Conservation (phyloP, 257 asterid genomes). For the Galeopsis tetrahit region DNA sequence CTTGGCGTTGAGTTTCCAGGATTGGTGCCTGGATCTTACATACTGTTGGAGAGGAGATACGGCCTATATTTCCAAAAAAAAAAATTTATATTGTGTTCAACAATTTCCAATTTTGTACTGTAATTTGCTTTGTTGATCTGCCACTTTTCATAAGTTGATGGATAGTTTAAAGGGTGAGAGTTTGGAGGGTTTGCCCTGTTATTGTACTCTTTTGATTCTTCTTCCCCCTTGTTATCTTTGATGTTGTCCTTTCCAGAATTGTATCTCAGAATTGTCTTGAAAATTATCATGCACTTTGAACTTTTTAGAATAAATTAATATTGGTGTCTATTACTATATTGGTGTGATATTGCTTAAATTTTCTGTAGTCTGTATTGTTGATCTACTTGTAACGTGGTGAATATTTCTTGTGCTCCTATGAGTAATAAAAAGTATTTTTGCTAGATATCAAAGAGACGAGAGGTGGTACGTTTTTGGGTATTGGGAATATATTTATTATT, state of each 20-base stretch:
- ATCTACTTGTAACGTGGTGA: too few species aligned
- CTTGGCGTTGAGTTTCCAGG: neutral
- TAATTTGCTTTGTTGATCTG: slow-evolving; percentile 17
- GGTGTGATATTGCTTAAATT: too few species aligned
- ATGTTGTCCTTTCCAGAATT: neutral
- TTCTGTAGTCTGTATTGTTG: too few species aligned
- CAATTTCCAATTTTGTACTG: slow-evolving; percentile 11
- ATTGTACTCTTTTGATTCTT: too few species aligned
- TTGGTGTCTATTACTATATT: too few species aligned
- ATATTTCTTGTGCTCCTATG: too few species aligned
- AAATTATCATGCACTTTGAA: too few species aligned
- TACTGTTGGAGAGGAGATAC: slow-evolving; percentile 16
- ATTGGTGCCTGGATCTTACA: slow-evolving; percentile 3
- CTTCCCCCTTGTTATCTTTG: neutral
- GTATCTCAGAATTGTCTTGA: neutral
- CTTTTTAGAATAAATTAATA: too few species aligned
- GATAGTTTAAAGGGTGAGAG: slow-evolving; percentile 22
- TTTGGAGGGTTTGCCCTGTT: slow-evolving; percentile 3
- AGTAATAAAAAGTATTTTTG: too few species aligned
- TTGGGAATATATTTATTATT: too few species aligned
- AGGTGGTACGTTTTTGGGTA: too few species aligned
- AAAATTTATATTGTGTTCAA: neutral
- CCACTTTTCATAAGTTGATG: slow-evolving; percentile 7
- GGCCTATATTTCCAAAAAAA: neutral
- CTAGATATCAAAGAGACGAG: too few species aligned